Percentiles rank a stretch among this genome's conserved stretches.
These are phyloP conservation scores for Diplodia sapinea DNA, from an alignment of 2,329 filamentous ascomycete genomes.

Conservation along the genomic window DNA sequence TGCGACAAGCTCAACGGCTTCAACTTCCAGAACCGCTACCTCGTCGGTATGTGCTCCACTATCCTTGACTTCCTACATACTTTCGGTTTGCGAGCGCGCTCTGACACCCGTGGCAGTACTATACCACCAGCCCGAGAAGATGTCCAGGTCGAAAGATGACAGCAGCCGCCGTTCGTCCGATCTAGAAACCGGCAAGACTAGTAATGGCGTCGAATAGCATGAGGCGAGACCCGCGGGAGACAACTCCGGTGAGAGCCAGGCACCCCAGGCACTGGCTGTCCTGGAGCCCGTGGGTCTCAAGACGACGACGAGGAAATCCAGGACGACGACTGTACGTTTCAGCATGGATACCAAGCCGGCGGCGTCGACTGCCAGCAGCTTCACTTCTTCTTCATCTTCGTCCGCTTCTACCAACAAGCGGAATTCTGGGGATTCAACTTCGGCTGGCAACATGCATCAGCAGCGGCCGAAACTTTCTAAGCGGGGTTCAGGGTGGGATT, in stretches of 20 bases:
- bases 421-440: conserved; percentile 23
- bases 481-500: conserved; percentile 31
- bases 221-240: conserved; percentile 55
- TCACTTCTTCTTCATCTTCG: conserved; percentile 23
- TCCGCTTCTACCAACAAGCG: conserved; percentile 26
- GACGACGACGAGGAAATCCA: conserved; percentile 24
- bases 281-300: conserved; percentile 32
- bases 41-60: conserved; percentile 75
- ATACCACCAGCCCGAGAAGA: conserved; percentile 79
- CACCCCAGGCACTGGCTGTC: conserved; percentile 26
- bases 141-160: conserved; percentile 88
- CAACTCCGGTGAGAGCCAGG: conserved; percentile 25
- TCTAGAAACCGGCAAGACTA: conserved; percentile 95
- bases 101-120: conserved; percentile 57
- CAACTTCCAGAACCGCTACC: conserved; percentile 99
- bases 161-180: conserved; percentile 24
- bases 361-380: conserved; percentile 23
- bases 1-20: conserved; percentile 99
- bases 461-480: conserved; percentile 29
- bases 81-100: neutral
- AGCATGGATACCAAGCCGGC: conserved; percentile 28
- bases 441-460: conserved; percentile 1
- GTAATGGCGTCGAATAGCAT: conserved; percentile 94
- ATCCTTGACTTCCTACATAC: neutral
- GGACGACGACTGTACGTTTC: conserved; percentile 25